These are phyloP conservation scores for Leccinum pellstonianum DNA, from an alignment of 768 basidiomycete species.

Conservation along the genomic window DNA sequence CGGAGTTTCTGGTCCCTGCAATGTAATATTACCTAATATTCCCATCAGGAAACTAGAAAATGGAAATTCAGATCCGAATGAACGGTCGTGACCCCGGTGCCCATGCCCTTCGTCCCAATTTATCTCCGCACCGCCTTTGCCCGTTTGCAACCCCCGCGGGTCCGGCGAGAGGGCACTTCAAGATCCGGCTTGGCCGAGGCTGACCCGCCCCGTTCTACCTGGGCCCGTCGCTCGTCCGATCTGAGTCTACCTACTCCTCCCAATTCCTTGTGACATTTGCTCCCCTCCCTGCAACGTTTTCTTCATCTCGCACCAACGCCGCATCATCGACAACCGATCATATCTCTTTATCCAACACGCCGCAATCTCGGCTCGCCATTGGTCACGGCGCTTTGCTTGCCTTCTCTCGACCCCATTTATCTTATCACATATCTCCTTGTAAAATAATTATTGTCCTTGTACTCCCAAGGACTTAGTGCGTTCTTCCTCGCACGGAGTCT, in stretches of 20 bases:
- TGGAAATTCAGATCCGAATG: constrained; percentile 7
- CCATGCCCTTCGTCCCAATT: constrained; percentile 25
- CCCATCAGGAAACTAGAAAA: constrained; percentile 14
- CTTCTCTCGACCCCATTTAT: constrained; percentile 18
- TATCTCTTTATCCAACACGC: constrained; percentile 20
- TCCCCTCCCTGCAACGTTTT: constrained; percentile 31
- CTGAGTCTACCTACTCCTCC: constrained; percentile 5
- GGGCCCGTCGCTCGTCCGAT: constrained; percentile 4
- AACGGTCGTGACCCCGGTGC: constrained; percentile 28
- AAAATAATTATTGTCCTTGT: not conserved
- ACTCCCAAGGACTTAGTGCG: constrained; percentile 28
- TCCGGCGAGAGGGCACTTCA: constrained; percentile 18
- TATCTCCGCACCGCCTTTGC: constrained; percentile 21
- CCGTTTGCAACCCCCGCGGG: constrained; percentile 25
- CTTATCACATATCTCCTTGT: constrained; percentile 26
- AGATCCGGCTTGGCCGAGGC: constrained; percentile 32
- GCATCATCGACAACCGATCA: constrained; percentile 24
- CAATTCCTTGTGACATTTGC: constrained; percentile 23
- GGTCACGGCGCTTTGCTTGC: constrained; percentile 11
- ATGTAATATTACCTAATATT: constrained; percentile 32
- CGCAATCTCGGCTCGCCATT: constrained; percentile 27
- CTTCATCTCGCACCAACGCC: constrained; percentile 32
- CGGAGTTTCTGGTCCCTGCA: constrained; percentile 35
- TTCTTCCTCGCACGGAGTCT: constrained; percentile 17
- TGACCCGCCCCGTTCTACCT: constrained; percentile 13